phyloP scores from a whole-genome alignment of 352 stramenopile genomes.

The Pythium vanterpoolii region DNA sequence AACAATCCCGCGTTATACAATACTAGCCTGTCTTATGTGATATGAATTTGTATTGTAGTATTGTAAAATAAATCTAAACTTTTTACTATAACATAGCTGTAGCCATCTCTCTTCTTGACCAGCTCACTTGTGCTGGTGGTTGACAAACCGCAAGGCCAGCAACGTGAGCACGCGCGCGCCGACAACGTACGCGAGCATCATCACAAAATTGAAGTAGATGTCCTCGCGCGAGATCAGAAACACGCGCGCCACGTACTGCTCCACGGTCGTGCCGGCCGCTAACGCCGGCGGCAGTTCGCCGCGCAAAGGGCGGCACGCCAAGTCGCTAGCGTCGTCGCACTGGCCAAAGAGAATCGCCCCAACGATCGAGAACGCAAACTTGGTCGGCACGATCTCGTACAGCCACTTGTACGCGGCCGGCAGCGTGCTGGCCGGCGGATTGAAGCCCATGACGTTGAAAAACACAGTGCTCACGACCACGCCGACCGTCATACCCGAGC shows the following conservation, averaged over 20 bases:
- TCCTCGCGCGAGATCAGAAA: conserved; percentile 57
- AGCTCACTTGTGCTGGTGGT: conserved; percentile 38
- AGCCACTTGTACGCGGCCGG: conserved; percentile 43
- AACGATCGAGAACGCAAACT: conserved; percentile 17
- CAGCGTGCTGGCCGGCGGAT: conserved; percentile 26
- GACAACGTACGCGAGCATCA: conserved; percentile 38
- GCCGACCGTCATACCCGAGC: conserved; percentile 15
- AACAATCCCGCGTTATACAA: conserved; percentile 4
- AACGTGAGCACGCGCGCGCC: conserved; percentile 46
- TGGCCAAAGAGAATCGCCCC: conserved; percentile 25
- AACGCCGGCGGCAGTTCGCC: conserved; percentile 40
- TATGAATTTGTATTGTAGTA: not conserved
- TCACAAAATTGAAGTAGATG: conserved; percentile 34
- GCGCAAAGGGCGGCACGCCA: conserved; percentile 54
- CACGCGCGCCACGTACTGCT: conserved; percentile 52
- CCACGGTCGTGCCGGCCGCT: conserved; percentile 34
- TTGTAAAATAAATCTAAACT: no score
- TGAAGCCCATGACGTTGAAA: conserved; percentile 30
- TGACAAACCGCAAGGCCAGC: conserved; percentile 51
- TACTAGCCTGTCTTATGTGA: not conserved
- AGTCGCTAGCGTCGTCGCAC: conserved; percentile 30
- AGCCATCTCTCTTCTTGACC: no score
- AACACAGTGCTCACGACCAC: conserved; percentile 23
- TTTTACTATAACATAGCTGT: no score
- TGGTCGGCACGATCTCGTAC: conserved; percentile 31